These are phyloP conservation scores for Saccharomycopsis sp. DNA, from an alignment of 805 yeast species.

Conservation along the genomic window DNA sequence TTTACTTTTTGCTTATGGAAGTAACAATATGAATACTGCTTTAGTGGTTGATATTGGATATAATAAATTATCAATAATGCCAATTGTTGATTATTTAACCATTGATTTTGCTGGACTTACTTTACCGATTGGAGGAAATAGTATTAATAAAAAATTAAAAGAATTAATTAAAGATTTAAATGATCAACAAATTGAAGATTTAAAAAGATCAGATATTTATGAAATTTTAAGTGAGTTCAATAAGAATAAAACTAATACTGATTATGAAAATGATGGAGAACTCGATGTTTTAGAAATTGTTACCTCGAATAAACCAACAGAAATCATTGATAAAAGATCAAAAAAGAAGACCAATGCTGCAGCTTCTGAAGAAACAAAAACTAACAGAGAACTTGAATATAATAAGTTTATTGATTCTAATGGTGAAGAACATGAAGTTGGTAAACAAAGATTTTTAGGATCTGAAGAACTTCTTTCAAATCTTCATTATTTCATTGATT, in stretches of 20 bases:
- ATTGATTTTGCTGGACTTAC: constrained; percentile 42
- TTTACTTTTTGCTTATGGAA: constrained; percentile 63
- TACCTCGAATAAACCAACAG: constrained; percentile 64
- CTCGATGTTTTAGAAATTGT: constrained; percentile 87
- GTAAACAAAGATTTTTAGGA: constrained; percentile 85
- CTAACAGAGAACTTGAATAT: constrained; percentile 63
- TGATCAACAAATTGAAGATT: constrained; percentile 51
- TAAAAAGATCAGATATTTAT: constrained; percentile 65
- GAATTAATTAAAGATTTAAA: constrained; percentile 49
- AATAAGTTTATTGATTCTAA: constrained; percentile 56
- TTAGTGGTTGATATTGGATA: constrained; percentile 75
- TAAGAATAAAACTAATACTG: constrained; percentile 24
- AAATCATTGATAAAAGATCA: constrained; percentile 54
- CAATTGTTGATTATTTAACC: constrained; percentile 65
- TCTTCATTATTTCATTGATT: constrained; percentile 46
- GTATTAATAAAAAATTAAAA: constrained; percentile 45
- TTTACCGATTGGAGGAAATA: constrained; percentile 50
- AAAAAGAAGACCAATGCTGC: constrained; percentile 26
- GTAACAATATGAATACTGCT: constrained; percentile 43
- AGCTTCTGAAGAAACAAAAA: constrained; percentile 22
- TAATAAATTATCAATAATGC: constrained; percentile 64
- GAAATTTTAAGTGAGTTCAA: constrained; percentile 71
- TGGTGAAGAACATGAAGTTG: constrained; percentile 55
- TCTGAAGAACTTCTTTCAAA: constrained; percentile 44
- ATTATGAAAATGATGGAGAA: constrained; percentile 28